Conservation (phyloP, 768 basidiomycete species). For the Serendipita indica region DNA sequence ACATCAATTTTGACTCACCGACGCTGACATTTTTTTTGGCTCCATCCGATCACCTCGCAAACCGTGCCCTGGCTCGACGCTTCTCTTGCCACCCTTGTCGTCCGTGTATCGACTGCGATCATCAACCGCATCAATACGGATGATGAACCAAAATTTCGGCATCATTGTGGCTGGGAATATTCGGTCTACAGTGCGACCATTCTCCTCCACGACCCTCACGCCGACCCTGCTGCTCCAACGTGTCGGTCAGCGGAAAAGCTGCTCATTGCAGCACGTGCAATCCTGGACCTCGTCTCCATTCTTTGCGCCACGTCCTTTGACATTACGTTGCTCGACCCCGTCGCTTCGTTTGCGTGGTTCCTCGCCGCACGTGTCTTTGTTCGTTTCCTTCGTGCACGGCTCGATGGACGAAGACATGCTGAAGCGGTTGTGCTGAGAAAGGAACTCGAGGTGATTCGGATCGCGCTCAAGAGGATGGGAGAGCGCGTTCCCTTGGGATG, state of each 20-base stretch:
- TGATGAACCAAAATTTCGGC: too few relatives aligned
- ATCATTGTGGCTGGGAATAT: too few relatives aligned
- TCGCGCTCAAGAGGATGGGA: constrained; percentile 45
- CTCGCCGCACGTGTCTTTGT: constrained; percentile 49
- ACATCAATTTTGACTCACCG: background rate
- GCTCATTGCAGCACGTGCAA: constrained; percentile 46
- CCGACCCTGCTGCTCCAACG: constrained; percentile 38
- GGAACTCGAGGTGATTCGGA: constrained; percentile 57
- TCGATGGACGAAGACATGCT: constrained; percentile 39
- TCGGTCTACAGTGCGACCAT: constrained; percentile 50
- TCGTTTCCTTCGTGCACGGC: constrained; percentile 49
- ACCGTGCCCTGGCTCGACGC: background rate
- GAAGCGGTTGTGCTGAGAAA: constrained; percentile 43
- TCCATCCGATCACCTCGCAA: background rate
- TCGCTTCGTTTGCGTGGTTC: constrained; percentile 60
- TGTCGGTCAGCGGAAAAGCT: constrained; percentile 60
- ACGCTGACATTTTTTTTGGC: background rate
- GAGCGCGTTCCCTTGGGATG: constrained; percentile 52
- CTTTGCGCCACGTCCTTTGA: constrained; percentile 61
- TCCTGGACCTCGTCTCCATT: constrained; percentile 50
- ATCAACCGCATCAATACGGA: too few relatives aligned
- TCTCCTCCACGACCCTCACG: constrained; percentile 63
- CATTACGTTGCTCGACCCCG: constrained; percentile 52
- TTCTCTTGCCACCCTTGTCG: background rate
- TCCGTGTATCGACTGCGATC: too few relatives aligned